Conservation (phyloP, 2,329 filamentous ascomycete genomes). For the Ceratocystis albifundus region DNA sequence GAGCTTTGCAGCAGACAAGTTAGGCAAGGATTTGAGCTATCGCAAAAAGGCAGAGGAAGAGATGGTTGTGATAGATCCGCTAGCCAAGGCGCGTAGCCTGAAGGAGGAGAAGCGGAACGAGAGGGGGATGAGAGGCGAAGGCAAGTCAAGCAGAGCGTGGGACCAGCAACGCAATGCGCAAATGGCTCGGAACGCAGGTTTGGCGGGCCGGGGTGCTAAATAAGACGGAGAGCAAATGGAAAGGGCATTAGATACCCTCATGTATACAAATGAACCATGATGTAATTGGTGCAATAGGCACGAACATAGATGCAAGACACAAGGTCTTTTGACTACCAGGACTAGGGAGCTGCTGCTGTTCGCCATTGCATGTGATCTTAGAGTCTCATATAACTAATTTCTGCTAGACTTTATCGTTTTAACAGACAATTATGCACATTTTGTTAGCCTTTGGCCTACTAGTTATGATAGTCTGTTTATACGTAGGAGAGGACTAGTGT, state of each 20-base stretch:
- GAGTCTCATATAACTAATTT: neutral
- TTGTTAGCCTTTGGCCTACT: neutral
- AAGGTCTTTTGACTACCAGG: neutral
- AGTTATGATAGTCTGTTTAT: neutral
- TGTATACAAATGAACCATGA: no score
- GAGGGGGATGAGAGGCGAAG: conserved; percentile 43
- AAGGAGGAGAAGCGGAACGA: conserved; percentile 52
- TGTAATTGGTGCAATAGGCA: no score
- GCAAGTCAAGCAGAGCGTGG: conserved; percentile 45
- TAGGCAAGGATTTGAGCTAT: conserved; percentile 86
- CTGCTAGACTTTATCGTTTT: neutral
- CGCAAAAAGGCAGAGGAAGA: conserved; percentile 86
- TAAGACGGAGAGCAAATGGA: conserved; percentile 28
- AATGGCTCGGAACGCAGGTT: conserved; percentile 41
- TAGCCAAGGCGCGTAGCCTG: conserved; percentile 66
- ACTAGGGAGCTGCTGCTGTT: neutral
- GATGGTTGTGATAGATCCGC: conserved; percentile 81
- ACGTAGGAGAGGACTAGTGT: neutral
- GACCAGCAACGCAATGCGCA: conserved; percentile 47
- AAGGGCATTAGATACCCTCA: neutral
- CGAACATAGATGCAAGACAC: no score
- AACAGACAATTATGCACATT: neutral
- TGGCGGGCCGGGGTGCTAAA: conserved; percentile 46
- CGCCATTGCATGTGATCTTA: neutral
- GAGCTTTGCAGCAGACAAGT: conserved; percentile 74